These are phyloP conservation scores for Citrus hindsii DNA, from an alignment of 345 rosid species.

Conservation along the genomic window DNA sequence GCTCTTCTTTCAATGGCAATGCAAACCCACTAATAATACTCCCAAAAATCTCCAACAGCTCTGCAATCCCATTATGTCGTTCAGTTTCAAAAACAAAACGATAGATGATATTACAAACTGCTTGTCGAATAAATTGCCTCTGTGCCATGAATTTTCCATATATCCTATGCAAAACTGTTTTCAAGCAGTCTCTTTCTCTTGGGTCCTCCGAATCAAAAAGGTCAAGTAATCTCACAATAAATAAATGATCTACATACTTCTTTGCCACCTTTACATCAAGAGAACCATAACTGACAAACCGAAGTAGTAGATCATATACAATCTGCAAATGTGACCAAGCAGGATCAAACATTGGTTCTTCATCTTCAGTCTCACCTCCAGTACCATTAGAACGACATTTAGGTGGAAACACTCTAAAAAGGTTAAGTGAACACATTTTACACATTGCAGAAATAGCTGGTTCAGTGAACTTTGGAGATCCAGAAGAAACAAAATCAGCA, in stretches of 20 bases:
- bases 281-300: constrained; percentile 42
- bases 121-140: constrained; percentile 64
- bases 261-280: constrained; percentile 69
- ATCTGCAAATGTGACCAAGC: constrained; percentile 72
- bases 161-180: constrained; percentile 65
- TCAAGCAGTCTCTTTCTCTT: constrained; percentile 73
- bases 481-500: constrained; percentile 66
- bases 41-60: constrained; percentile 76
- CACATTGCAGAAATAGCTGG: constrained; percentile 56
- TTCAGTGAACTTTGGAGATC: constrained; percentile 62
- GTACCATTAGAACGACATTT: constrained; percentile 42
- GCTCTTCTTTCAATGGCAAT: constrained; percentile 77
- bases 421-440: constrained; percentile 58
- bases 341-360: constrained; percentile 79
- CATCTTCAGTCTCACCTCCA: constrained; percentile 60
- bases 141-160: constrained; percentile 79
- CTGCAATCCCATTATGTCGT: constrained; percentile 68
- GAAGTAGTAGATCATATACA: constrained; percentile 66
- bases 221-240: constrained; percentile 55
- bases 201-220: constrained; percentile 85
- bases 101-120: constrained; percentile 68
- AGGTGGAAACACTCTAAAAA: constrained; percentile 73
- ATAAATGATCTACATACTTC: constrained; percentile 64
- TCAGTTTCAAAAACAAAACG: constrained; percentile 73
- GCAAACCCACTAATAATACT: constrained; percentile 81